Evolutionary conservation across 1,284 basidiomycete genomes (phyloP), one percentile per base, ranked within the genome.

Genomic region (Puccinia triticina): DNA sequence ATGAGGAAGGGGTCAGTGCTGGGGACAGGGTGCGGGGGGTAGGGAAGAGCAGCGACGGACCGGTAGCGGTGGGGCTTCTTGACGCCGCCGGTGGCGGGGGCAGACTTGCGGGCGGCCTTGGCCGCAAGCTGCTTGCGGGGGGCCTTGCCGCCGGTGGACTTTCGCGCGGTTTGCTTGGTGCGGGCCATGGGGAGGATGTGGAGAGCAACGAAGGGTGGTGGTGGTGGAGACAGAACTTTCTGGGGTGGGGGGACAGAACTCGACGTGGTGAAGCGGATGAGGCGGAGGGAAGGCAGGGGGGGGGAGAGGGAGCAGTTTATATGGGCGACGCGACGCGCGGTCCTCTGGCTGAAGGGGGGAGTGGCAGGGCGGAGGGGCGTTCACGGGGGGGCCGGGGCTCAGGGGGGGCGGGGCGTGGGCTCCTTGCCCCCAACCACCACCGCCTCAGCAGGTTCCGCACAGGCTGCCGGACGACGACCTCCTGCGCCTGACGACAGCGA

Each of bases 121-220:
- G 88, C 88, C 83, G 88, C 88, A 85, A 88, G 88, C 86, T 90
- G 89, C 88, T 90, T 90, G 83, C 89, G 86, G 83, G 89, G 89
- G 57, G 89, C 89, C 86, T 90, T 89, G 12, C 40, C 40, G 12
- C 40, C 90, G 85, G 90, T 91, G 77, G 90, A 90, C 88, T 91
- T 91, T 86, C 91, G 90, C 83, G 90, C 91, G 86, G 91, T 91
- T 89, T 91, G 90, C 90, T 89, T 85, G 61, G 77, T 82, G 71
- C 55, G 83, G 43, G 75, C 78, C 78, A 80, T 80, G 61, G 71
- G 3, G 40, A 29, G 11, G 26, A 32, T 4, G 3, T 64, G 26
- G 14, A 5, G 34, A 11, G n/a, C 3, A 5, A 64, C 8, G 29
- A 64, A 64, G 26, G 59, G 55, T 59, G 21, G n/a, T 4, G 12